phyloP scores from a whole-genome alignment of 169 alveolate genomes.

The Cryptosporidium baileyi region DNA sequence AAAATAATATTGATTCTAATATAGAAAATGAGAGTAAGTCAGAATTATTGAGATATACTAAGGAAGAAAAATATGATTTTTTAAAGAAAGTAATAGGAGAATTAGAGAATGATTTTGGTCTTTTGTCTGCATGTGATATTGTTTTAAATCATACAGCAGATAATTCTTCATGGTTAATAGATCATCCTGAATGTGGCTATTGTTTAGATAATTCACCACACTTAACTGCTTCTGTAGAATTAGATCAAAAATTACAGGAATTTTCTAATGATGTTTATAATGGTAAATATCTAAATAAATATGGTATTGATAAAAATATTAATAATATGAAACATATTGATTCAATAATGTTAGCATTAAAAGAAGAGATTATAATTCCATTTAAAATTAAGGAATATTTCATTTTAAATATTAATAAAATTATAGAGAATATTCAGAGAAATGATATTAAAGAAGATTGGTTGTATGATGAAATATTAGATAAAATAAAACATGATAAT shows the following conservation, averaged over 20 bases:
- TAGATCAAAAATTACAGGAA: constrained; percentile 82
- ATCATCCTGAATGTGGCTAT: constrained; percentile 88
- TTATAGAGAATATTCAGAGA: background rate
- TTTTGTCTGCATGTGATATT: constrained; percentile 87
- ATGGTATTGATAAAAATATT: constrained; percentile 80
- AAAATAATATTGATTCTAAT: background rate
- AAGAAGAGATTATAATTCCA: constrained; percentile 71
- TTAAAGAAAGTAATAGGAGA: constrained; percentile 74
- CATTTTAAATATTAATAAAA: constrained; percentile 15
- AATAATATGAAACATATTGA: constrained; percentile 72
- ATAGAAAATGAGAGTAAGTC: constrained; percentile 30
- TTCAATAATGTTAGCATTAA: constrained; percentile 79
- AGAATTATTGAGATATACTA: constrained; percentile 28
- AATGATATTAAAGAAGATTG: background rate
- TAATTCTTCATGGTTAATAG: constrained; percentile 85
- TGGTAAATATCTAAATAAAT: constrained; percentile 75
- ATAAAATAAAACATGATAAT: background rate
- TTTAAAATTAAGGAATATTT: constrained; percentile 73
- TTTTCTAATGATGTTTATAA: constrained; percentile 78
- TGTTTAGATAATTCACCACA: constrained; percentile 85
- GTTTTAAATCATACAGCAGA: constrained; percentile 91
- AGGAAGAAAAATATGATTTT: constrained; percentile 5
- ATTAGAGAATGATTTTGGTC: constrained; percentile 78
- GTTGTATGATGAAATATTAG: constrained; percentile 1
- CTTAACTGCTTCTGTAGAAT: constrained; percentile 82